These are phyloP conservation scores for Selaginella tamariscina DNA, from an alignment of 75 land plant genomes.

Conservation along the genomic window DNA sequence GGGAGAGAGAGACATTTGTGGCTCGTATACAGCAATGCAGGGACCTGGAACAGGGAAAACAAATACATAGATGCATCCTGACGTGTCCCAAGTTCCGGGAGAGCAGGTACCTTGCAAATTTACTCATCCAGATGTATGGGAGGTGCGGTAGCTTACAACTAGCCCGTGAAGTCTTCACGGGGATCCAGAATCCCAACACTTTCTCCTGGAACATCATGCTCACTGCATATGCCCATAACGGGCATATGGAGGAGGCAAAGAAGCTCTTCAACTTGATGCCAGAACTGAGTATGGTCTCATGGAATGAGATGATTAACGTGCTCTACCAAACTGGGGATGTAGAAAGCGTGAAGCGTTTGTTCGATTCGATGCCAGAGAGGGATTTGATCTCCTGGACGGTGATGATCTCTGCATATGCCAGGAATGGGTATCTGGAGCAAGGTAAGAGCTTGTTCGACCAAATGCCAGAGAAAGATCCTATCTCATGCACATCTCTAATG, in stretches of 20 bases:
- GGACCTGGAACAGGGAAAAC: no score
- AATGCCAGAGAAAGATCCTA: neutral
- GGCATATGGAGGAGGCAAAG: neutral
- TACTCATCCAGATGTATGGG: neutral
- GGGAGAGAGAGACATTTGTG: no score
- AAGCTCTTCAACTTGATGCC: neutral
- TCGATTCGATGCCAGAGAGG: conserved; percentile 10
- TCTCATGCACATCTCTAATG: neutral
- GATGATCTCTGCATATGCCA: neutral
- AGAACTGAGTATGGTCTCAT: neutral
- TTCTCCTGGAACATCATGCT: conserved; percentile 43
- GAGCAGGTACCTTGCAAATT: neutral
- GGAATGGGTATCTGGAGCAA: neutral
- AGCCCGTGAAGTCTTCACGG: conserved; percentile 23
- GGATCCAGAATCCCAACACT: conserved; percentile 26
- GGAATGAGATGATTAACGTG: neutral
- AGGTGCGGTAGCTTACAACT: neutral
- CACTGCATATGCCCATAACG: conserved; percentile 18
- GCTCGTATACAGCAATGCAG: no score
- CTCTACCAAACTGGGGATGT: neutral
- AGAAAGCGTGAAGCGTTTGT: neutral
- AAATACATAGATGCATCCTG: no score
- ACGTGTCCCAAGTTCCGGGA: neutral
- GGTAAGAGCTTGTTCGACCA: neutral
- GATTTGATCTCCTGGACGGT: neutral